Conservation (phyloP, 1,139 yeast species). For the Candida albicans region DNA sequence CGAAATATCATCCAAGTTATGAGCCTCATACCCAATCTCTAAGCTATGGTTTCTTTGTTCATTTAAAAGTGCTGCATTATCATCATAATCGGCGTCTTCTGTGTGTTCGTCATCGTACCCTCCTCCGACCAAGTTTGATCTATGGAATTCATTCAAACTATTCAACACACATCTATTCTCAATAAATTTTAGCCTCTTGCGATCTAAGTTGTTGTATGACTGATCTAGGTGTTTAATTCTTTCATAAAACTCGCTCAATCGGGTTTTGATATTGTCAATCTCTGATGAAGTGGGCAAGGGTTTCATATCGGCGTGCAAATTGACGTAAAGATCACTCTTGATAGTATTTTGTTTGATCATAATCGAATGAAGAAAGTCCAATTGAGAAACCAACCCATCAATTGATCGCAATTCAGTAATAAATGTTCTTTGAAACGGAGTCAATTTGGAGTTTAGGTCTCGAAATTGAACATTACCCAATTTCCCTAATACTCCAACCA, state of each 20-base stretch:
- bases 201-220: constrained; percentile 26
- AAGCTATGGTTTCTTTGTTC: constrained; percentile 23
- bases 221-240: constrained; percentile 36
- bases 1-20: constrained; percentile 47
- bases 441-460: constrained; percentile 77
- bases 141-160: constrained; percentile 31
- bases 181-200: constrained; percentile 24
- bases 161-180: constrained; percentile 37
- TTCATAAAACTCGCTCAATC: constrained; percentile 23
- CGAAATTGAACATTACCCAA: constrained; percentile 86
- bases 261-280: constrained; percentile 28
- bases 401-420: constrained; percentile 73
- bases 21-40: constrained; percentile 29
- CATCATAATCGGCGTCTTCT: constrained; percentile 29
- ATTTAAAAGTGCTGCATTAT: constrained; percentile 35
- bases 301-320: constrained; percentile 24
- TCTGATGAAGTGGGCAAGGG: constrained; percentile 34
- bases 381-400: constrained; percentile 32
- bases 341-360: constrained; percentile 37
- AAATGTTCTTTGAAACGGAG: constrained; percentile 84
- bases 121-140: constrained; percentile 16
- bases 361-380: constrained; percentile 29
- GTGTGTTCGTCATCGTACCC: constrained; percentile 12
- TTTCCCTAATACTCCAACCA: constrained; percentile 78
- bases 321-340: constrained; percentile 25